These are phyloP conservation scores for Leccinum fuscescens DNA, from an alignment of 1,284 basidiomycete species.

Conservation along the genomic window DNA sequence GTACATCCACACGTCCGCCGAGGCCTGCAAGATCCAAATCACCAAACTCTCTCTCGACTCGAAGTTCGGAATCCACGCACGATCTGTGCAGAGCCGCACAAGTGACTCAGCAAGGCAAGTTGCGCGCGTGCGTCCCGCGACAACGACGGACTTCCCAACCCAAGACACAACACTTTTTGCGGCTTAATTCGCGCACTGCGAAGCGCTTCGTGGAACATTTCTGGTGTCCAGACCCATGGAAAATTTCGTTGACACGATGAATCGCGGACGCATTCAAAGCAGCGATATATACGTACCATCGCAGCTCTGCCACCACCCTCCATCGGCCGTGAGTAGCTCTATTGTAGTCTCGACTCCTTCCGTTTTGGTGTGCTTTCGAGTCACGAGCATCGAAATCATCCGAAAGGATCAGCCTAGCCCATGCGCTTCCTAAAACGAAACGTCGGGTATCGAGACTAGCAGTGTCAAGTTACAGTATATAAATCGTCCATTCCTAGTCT, in stretches of 20 bases:
- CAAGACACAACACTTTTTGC: slow-evolving; percentile 54
- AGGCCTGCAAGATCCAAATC: slow-evolving; percentile 38
- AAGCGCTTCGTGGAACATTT: slow-evolving; percentile 36
- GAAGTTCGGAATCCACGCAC: slow-evolving; percentile 43
- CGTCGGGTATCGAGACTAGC: no score
- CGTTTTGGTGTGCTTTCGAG: no score
- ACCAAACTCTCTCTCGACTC: not conserved
- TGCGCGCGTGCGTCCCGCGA: slow-evolving; percentile 64
- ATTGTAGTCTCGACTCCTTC: no score
- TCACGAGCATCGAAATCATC: no score
- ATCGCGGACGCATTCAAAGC: slow-evolving; percentile 6
- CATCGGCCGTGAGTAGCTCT: slow-evolving; percentile 30
- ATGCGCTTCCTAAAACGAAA: no score
- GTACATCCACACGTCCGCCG: slow-evolving; percentile 50
- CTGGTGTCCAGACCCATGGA: slow-evolving; percentile 24
- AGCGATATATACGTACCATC: slow-evolving; percentile 23
- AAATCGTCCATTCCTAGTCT: not conserved
- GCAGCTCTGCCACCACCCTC: slow-evolving; percentile 46
- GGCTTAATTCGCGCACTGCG: slow-evolving; percentile 19
- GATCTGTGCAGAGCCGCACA: slow-evolving; percentile 51
- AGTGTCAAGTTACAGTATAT: not conserved
- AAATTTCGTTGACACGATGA: not conserved
- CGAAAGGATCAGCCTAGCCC: no score
- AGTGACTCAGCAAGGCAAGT: slow-evolving; percentile 59
- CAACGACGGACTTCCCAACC: slow-evolving; percentile 63